Evolutionary conservation across 2,329 filamentous ascomycete genomes (phyloP), one percentile per base, ranked within the genome.

Genomic region (Aspergillus japonicus): DNA sequence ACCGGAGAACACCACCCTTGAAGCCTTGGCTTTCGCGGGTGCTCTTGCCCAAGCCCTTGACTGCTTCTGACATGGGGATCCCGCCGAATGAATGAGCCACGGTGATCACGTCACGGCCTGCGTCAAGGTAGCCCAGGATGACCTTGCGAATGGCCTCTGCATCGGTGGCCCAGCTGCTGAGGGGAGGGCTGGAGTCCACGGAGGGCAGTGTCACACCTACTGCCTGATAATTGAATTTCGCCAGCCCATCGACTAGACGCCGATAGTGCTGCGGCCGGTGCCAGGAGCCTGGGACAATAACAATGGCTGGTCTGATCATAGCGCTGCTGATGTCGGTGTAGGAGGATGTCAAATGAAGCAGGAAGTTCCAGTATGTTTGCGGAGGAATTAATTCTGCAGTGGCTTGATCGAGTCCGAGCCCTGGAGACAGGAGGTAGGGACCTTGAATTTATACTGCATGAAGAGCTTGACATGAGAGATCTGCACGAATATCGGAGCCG

Each of bases 71-170:
- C 66, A 71, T 67, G 7, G 69, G 60, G 7, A 75, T 54, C 1
- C 73, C 73, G 3, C 72, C 71, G 54, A 74, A 75, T 7, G 72
- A 75, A 54, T 75, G 73, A 6, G 62, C 70, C 19, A 75, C 21
- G 1, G 69, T 50, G 44, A 75, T 65, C 24, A 75, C 70, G 8
- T 72, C 66, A 47, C 67, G 69, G 11, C 71, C 72, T 5, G 48
- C 49, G 31, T 71, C 64, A 2, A 69, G 54, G 42, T 64, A 63
- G 42, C 59, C 54, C 35, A 67, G 54, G 31, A 69, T 69, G 10
- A 64, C 60, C 42, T 56, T 39, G 26, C 67, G 68, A 23, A 70
- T 57, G n/a, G 62, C 69, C 48, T 66, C 50, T 8, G 70, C 70
- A 47, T 73, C 70, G 19, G 68, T 47, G 1, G 68, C 63, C 71